Conservation (phyloP, 2,329 filamentous ascomycete genomes). For the Colletotrichum camelliae region DNA sequence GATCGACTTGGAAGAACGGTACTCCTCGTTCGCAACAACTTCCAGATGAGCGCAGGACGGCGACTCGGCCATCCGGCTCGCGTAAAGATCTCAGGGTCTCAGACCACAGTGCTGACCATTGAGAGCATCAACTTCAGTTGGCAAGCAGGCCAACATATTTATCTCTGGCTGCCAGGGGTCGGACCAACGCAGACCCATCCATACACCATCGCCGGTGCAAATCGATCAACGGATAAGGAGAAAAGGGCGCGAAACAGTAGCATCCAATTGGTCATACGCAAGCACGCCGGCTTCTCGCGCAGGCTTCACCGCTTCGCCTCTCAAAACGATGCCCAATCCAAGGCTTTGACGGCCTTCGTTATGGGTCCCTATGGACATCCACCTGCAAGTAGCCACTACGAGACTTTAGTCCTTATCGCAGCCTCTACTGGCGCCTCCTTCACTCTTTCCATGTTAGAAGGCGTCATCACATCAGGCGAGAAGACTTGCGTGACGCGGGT, state of each 20-base stretch:
- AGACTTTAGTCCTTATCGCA: slow-evolving; percentile 64
- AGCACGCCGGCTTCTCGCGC: slow-evolving; percentile 62
- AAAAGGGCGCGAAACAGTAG: slow-evolving; percentile 55
- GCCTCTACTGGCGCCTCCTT: slow-evolving; percentile 69
- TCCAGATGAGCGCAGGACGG: slow-evolving; percentile 44
- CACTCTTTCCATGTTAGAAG: slow-evolving; percentile 63
- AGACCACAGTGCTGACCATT: slow-evolving; percentile 62
- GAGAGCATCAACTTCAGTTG: slow-evolving; percentile 64
- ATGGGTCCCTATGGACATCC: slow-evolving; percentile 63
- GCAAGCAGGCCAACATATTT: slow-evolving; percentile 64
- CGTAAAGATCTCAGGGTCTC: slow-evolving; percentile 51
- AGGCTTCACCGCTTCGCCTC: slow-evolving; percentile 48
- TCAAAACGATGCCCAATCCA: background rate
- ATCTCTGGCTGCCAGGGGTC: slow-evolving; percentile 63
- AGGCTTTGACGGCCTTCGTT: slow-evolving; percentile 51
- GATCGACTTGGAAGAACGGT: slow-evolving; percentile 62
- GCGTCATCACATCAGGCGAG: slow-evolving; percentile 45
- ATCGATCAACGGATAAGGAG: slow-evolving; percentile 44
- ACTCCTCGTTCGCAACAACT: slow-evolving; percentile 58
- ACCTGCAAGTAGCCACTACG: slow-evolving; percentile 62
- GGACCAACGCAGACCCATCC: slow-evolving; percentile 63
- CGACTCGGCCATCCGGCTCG: slow-evolving; percentile 58
- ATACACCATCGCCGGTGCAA: slow-evolving; percentile 65
- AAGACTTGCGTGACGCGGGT: slow-evolving; percentile 57
- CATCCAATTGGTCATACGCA: slow-evolving; percentile 62